phyloP scores from a whole-genome alignment of 306 rosid species.

The Rosa lucieae region DNA sequence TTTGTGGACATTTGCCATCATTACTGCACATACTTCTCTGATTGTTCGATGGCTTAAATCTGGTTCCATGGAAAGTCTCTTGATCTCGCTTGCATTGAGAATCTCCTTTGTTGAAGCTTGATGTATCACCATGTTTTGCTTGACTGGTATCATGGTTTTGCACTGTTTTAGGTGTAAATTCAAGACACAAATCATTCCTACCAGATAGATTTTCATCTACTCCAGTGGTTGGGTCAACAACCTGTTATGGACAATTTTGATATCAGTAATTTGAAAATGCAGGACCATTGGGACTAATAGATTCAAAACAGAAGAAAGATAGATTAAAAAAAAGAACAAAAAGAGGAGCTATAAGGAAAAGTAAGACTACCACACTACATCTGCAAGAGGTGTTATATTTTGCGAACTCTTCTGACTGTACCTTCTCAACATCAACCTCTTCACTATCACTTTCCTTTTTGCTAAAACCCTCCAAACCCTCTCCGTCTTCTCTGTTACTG shows the following conservation, averaged over 20 bases:
- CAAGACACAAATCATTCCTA: conserved; percentile 2
- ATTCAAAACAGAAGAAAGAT: neutral
- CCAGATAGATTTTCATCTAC: neutral
- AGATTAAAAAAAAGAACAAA: neutral
- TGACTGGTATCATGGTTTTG: conserved; percentile 23
- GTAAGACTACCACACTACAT: conserved; percentile 30
- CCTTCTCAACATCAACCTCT: conserved; percentile 14
- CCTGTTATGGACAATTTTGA: conserved; percentile 32
- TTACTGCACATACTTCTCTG: conserved; percentile 21
- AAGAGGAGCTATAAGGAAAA: neutral
- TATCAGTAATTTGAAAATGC: neutral
- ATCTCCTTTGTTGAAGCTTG: conserved; percentile 26
- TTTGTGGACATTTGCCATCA: conserved; percentile 12
- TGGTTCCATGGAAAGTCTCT: conserved; percentile 10
- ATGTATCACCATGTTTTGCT: conserved; percentile 20
- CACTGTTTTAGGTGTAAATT: conserved; percentile 10
- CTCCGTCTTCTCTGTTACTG: conserved; percentile 5
- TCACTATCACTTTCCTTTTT: conserved; percentile 13
- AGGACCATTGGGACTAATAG: neutral
- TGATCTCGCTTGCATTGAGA: conserved; percentile 2
- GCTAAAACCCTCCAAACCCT: conserved; percentile 1
- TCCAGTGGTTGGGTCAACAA: conserved; percentile 8
- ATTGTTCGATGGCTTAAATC: conserved; percentile 6
- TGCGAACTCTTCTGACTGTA: conserved; percentile 19
- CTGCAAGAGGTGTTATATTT: conserved; percentile 20